Conservation (phyloP, 2,329 filamentous ascomycete genomes). For the Microsporum canis region DNA sequence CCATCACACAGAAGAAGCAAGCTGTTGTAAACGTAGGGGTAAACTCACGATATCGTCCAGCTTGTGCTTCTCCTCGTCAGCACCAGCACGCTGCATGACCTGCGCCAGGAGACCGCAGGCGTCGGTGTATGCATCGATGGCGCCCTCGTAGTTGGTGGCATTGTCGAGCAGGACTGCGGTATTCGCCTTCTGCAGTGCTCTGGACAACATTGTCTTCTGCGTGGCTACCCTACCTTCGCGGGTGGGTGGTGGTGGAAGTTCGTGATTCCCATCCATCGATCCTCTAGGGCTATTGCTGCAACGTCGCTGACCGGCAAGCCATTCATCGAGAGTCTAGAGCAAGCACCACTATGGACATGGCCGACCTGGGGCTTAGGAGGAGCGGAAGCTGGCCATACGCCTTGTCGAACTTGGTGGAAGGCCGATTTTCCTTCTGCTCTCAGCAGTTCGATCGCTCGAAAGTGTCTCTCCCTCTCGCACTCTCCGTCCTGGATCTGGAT, state of each 20-base stretch:
- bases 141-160: slow-evolving; percentile 85
- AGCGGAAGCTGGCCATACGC: not conserved
- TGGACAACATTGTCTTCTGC: slow-evolving; percentile 94
- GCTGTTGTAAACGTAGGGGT: not conserved
- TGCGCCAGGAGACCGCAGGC: slow-evolving; percentile 80
- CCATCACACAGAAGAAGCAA: not conserved
- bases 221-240: slow-evolving; percentile 42
- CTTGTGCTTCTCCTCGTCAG: slow-evolving; percentile 72
- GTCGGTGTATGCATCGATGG: slow-evolving; percentile 79
- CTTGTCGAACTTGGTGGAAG: not conserved
- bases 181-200: slow-evolving; percentile 87
- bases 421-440: not conserved
- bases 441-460: no score
- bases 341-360: not conserved
- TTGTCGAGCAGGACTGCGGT: slow-evolving; percentile 92
- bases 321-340: not conserved
- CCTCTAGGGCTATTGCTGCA: not conserved
- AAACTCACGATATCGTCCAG: slow-evolving; percentile 78
- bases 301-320: not conserved
- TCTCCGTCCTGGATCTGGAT: no score
- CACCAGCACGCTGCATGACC: slow-evolving; percentile 73
- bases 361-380: not conserved
- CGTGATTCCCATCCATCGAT: not conserved
- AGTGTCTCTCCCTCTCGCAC: no score
- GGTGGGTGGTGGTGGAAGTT: not conserved